Conservation (phyloP, 2,329 filamentous ascomycete genomes). For the Penicillium sp. region DNA sequence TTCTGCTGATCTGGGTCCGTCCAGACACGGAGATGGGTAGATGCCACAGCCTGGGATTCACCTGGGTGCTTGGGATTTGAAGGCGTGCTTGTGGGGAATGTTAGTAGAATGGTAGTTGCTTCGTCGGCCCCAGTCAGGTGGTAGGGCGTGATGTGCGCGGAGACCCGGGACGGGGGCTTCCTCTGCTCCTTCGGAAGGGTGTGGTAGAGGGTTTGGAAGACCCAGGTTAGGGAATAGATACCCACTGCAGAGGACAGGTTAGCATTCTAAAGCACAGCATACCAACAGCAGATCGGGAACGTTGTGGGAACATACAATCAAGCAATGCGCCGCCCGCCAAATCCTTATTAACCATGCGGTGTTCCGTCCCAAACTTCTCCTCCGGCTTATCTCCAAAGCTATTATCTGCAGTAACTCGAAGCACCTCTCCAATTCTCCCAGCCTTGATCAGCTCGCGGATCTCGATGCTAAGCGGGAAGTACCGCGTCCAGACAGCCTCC, state of each 20-base stretch:
- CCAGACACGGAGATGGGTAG: slow-evolving; percentile 66
- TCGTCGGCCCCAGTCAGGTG: slow-evolving; percentile 75
- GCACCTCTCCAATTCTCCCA: slow-evolving; percentile 64
- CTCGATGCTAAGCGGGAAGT: slow-evolving; percentile 82
- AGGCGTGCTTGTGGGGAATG: slow-evolving; percentile 67
- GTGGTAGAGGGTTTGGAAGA: slow-evolving; percentile 88
- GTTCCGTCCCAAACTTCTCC: slow-evolving; percentile 61
- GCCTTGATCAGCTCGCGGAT: slow-evolving; percentile 60
- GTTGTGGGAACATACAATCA: slow-evolving; percentile 58
- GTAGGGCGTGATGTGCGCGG: slow-evolving; percentile 73
- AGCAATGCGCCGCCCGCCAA: slow-evolving; percentile 82
- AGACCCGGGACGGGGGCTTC: slow-evolving; percentile 67
- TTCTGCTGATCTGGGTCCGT: slow-evolving; percentile 66
- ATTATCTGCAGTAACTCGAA: slow-evolving; percentile 64
- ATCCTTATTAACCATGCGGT: slow-evolving; percentile 83
- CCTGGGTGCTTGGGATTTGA: slow-evolving; percentile 42
- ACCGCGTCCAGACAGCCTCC: slow-evolving; percentile 90
- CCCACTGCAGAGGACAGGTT: slow-evolving; percentile 58
- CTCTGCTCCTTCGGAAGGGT: slow-evolving; percentile 68
- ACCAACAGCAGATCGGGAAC: background rate
- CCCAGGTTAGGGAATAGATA: slow-evolving; percentile 88
- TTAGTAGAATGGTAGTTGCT: slow-evolving; percentile 75
- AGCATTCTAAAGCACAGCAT: background rate
- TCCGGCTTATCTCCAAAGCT: slow-evolving; percentile 67
- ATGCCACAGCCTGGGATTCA: slow-evolving; percentile 73